A percentile compares a stretch with the other conserved stretches of the same genome.
These are phyloP conservation scores for Monosporascus cannonballus DNA, from an alignment of 2,329 filamentous ascomycete species.

Conservation along the genomic window DNA sequence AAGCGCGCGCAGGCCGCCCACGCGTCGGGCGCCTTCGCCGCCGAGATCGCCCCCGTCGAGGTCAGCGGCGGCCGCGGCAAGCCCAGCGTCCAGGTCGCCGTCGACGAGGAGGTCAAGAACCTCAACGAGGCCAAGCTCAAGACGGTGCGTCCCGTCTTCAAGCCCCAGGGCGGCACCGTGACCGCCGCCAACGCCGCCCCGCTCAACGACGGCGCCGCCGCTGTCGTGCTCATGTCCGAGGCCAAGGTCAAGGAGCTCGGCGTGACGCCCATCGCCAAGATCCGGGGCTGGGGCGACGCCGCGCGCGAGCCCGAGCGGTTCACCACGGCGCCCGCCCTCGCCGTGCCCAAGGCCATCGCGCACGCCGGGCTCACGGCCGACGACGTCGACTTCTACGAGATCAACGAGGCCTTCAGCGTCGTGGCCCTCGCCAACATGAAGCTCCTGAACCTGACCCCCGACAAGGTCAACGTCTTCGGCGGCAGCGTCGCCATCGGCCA, in stretches of 20 bases:
- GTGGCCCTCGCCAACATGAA: slow-evolving; percentile 96
- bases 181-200: slow-evolving; percentile 96
- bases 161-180: slow-evolving; percentile 75
- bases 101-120: slow-evolving; percentile 96
- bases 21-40: slow-evolving; percentile 71
- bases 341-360: slow-evolving; percentile 95
- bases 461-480: slow-evolving; percentile 92
- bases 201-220: slow-evolving; percentile 89
- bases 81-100: slow-evolving; percentile 71
- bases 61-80: slow-evolving; percentile 86
- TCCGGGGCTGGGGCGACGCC: slow-evolving; percentile 94
- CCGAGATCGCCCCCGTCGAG: slow-evolving; percentile 86
- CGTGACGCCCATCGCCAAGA: slow-evolving; percentile 90
- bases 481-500: slow-evolving; percentile 95
- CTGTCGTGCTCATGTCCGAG: slow-evolving; percentile 89
- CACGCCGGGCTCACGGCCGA: slow-evolving; percentile 78
- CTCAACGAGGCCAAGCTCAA: slow-evolving; percentile 79
- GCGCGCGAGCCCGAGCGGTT: slow-evolving; percentile 89
- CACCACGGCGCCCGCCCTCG: slow-evolving; percentile 87
- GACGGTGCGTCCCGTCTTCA: slow-evolving; percentile 77
- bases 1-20: slow-evolving; percentile 66
- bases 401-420: slow-evolving; percentile 98
- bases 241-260: slow-evolving; percentile 87
- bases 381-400: slow-evolving; percentile 89
- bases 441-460: slow-evolving; percentile 69